phyloP scores from a whole-genome alignment of 805 yeast species.

The Middelhovenomyces tepae region DNA sequence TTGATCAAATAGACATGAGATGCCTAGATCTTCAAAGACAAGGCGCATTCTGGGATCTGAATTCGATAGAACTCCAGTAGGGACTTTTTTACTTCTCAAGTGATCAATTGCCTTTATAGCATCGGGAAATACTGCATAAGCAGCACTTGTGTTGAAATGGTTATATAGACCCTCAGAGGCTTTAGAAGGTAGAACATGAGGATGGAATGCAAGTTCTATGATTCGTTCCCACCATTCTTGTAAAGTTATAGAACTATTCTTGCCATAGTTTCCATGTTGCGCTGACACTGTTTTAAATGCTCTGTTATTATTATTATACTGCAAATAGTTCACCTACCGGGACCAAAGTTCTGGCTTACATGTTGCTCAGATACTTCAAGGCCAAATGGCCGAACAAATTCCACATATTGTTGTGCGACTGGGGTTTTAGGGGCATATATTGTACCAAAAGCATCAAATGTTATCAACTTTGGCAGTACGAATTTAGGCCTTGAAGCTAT shows the following conservation, averaged over 20 bases:
- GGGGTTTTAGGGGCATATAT: constrained; percentile 13
- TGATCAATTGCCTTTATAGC: constrained; percentile 5
- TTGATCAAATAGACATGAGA: too few relatives aligned
- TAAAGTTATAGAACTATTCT: constrained; percentile 6
- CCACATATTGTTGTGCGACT: constrained; percentile 14
- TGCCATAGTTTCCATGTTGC: constrained; percentile 16
- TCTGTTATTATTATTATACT: not conserved
- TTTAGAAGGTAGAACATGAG: constrained; percentile 1
- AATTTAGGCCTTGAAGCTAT: too few relatives aligned
- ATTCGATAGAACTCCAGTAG: constrained; percentile 15
- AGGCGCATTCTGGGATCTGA: constrained; percentile 15
- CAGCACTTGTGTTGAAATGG: constrained; percentile 13
- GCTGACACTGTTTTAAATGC: constrained; percentile 11
- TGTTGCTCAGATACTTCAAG: constrained; percentile 6
- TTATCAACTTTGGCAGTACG: constrained; percentile 14
- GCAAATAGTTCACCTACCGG: constrained; percentile 4
- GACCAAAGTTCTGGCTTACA: constrained; percentile 5
- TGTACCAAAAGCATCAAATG: constrained; percentile 19
- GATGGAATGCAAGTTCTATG: constrained; percentile 7
- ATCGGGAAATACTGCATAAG: constrained; percentile 14
- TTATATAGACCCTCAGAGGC: constrained; percentile 10
- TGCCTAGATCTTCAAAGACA: constrained; percentile 10
- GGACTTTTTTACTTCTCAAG: constrained; percentile 1
- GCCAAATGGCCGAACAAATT: constrained; percentile 9
- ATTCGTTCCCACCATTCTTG: constrained; percentile 15